These are phyloP conservation scores for Sporothrix pallida DNA, from an alignment of 2,329 filamentous ascomycete genomes.

Conservation along the genomic window DNA sequence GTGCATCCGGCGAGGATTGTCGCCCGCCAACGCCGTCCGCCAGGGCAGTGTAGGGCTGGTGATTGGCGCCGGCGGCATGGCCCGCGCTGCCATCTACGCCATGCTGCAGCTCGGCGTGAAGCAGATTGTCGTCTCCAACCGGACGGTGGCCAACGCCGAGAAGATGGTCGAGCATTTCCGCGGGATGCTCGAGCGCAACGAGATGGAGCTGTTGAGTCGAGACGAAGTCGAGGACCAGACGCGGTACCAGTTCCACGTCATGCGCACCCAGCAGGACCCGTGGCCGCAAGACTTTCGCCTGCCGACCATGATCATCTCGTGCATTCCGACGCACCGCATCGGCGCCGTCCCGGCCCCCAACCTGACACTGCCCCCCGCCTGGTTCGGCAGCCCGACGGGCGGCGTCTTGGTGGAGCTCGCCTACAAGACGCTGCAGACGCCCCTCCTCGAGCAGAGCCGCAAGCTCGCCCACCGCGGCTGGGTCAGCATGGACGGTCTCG, in stretches of 20 bases:
- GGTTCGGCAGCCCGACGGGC: conserved; percentile 72
- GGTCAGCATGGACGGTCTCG: conserved; percentile 74
- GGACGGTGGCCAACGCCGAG: conserved; percentile 65
- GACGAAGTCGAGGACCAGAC: not conserved
- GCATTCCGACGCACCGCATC: conserved; percentile 70
- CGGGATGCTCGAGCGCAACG: conserved; percentile 49
- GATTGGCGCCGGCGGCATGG: conserved; percentile 72
- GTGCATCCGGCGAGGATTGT: conserved; percentile 70
- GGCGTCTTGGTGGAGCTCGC: conserved; percentile 75
- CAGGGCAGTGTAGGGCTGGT: conserved; percentile 60
- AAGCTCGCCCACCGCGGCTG: conserved; percentile 63
- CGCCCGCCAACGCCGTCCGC: conserved; percentile 67
- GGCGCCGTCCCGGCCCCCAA: conserved; percentile 66
- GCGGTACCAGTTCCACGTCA: conserved; percentile 50
- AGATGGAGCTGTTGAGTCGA: conserved; percentile 41
- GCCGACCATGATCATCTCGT: conserved; percentile 75
- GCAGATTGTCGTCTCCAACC: conserved; percentile 74
- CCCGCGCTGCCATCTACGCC: conserved; percentile 73
- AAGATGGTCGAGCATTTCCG: conserved; percentile 72
- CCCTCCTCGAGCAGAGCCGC: conserved; percentile 67
- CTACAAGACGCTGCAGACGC: conserved; percentile 73
- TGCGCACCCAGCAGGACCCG: conserved; percentile 60
- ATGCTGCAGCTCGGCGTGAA: conserved; percentile 74
- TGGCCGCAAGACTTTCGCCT: conserved; percentile 68
- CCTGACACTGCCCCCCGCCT: conserved; percentile 71